These are phyloP conservation scores for Naganishia randhawae DNA, from an alignment of 768 basidiomycete genomes.

Conservation along the genomic window DNA sequence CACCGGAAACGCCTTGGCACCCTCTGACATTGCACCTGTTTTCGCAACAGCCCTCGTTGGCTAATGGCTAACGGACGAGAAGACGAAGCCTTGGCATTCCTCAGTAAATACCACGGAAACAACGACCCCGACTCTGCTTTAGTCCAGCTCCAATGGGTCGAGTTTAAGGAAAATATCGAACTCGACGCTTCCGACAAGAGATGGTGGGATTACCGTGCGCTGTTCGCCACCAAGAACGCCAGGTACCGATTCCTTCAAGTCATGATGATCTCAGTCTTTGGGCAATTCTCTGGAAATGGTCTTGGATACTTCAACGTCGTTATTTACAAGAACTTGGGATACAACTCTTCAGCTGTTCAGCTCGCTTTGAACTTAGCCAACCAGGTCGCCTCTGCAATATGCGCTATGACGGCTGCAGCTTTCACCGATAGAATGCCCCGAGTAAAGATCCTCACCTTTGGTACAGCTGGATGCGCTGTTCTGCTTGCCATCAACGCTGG, in stretches of 20 bases:
- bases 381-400: conserved; percentile 46
- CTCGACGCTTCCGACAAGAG: conserved; percentile 59
- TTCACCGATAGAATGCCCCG: conserved; percentile 42
- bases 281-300: conserved; percentile 61
- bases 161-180: conserved; percentile 51
- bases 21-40: not conserved
- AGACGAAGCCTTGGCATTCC: conserved; percentile 56
- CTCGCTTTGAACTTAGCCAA: conserved; percentile 51
- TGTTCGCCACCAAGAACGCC: conserved; percentile 49
- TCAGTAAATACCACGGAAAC: conserved; percentile 59
- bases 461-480: conserved; percentile 43
- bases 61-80: conserved; percentile 56
- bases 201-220: conserved; percentile 59
- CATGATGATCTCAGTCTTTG: conserved; percentile 59
- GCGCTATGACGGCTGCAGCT: conserved; percentile 47
- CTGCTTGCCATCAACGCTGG: conserved; percentile 19
- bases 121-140: conserved; percentile 57
- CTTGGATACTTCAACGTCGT: conserved; percentile 54
- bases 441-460: conserved; percentile 33
- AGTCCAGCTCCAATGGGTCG: conserved; percentile 58
- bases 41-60: conserved; percentile 55
- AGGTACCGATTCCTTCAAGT: conserved; percentile 54
- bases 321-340: conserved; percentile 43
- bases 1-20: not conserved
- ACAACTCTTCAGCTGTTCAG: conserved; percentile 37